These are phyloP conservation scores for Conticribra weissflogii DNA, from an alignment of 108 stramenopile genomes.

Conservation along the genomic window DNA sequence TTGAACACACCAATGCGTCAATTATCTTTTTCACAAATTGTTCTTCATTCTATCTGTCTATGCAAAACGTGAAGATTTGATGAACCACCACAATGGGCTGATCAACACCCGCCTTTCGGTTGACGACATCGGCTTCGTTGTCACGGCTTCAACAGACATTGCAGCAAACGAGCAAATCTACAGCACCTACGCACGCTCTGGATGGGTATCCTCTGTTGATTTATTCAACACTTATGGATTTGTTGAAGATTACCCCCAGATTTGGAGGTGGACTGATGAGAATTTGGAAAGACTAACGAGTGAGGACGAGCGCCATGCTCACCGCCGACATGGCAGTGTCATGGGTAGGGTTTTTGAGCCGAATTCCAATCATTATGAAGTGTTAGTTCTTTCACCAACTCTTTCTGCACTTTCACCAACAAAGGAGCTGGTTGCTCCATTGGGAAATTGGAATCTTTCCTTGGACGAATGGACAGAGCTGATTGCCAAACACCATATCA, in stretches of 20 bases:
- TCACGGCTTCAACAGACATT: constrained; percentile 31
- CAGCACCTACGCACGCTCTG: constrained; percentile 40
- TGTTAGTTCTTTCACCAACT: constrained; percentile 37
- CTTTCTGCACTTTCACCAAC: constrained; percentile 40
- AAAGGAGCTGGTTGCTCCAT: constrained; percentile 17
- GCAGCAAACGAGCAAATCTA: constrained; percentile 31
- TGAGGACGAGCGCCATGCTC: constrained; percentile 24
- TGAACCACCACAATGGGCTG: constrained; percentile 53
- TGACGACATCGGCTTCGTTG: constrained; percentile 31
- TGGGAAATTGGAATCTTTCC: constrained; percentile 40
- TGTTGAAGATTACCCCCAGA: constrained; percentile 51
- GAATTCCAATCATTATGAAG: constrained; percentile 37
- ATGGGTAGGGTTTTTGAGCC: constrained; percentile 22
- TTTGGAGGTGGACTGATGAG: constrained; percentile 48
- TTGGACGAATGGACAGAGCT: constrained; percentile 31
- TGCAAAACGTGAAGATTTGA: too few relatives aligned
- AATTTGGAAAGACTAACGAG: constrained; percentile 6
- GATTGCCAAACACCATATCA: constrained; percentile 34
- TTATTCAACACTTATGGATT: constrained; percentile 48
- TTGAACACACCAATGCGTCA: too few relatives aligned
- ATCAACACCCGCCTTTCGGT: constrained; percentile 35
- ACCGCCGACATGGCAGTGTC: constrained; percentile 18
- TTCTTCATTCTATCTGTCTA: too few relatives aligned
- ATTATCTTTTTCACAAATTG: not conserved
- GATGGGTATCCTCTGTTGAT: constrained; percentile 31